These are phyloP conservation scores for Mortierella sp. DNA, from an alignment of 371 early-diverging fungal species.

Conservation along the genomic window DNA sequence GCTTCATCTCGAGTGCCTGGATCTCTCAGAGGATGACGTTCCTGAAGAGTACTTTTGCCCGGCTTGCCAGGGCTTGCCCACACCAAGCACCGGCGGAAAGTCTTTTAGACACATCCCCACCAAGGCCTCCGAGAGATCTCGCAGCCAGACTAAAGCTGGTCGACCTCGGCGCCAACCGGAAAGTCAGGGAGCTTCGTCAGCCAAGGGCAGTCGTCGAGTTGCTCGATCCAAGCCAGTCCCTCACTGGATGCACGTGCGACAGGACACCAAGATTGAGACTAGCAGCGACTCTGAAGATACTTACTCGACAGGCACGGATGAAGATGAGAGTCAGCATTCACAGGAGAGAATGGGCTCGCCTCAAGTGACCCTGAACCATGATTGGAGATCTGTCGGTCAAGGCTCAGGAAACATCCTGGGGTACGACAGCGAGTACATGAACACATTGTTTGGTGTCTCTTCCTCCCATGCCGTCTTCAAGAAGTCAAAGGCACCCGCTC, in stretches of 20 bases:
- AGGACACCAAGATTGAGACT: neutral
- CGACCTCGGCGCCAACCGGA: conserved; percentile 19
- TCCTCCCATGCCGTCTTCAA: conserved; percentile 32
- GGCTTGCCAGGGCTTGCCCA: conserved; percentile 55
- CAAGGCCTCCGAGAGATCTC: conserved; percentile 7
- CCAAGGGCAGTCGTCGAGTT: conserved; percentile 11
- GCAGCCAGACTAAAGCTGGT: neutral
- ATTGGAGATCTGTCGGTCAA: conserved; percentile 26
- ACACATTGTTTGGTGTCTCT: conserved; percentile 10
- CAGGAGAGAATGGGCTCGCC: conserved; percentile 24
- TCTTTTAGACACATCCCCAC: conserved; percentile 27
- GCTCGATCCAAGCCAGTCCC: neutral
- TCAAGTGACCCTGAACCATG: conserved; percentile 50
- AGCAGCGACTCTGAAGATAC: conserved; percentile 21
- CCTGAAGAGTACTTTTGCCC: conserved; percentile 65
- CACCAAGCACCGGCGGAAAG: conserved; percentile 31
- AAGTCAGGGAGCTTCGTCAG: neutral
- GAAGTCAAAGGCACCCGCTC: conserved; percentile 23
- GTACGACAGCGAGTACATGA: conserved; percentile 27
- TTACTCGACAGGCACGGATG: conserved; percentile 23
- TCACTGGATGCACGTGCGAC: conserved; percentile 11
- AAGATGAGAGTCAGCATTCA: neutral
- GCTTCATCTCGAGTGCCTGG: conserved; percentile 68
- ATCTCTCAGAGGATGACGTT: conserved; percentile 56
- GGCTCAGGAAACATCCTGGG: conserved; percentile 17